Percentiles rank a stretch among this genome's conserved stretches.
phyloP scores from a whole-genome alignment of 202 grass and related monocot species.

The Setaria italica region DNA sequence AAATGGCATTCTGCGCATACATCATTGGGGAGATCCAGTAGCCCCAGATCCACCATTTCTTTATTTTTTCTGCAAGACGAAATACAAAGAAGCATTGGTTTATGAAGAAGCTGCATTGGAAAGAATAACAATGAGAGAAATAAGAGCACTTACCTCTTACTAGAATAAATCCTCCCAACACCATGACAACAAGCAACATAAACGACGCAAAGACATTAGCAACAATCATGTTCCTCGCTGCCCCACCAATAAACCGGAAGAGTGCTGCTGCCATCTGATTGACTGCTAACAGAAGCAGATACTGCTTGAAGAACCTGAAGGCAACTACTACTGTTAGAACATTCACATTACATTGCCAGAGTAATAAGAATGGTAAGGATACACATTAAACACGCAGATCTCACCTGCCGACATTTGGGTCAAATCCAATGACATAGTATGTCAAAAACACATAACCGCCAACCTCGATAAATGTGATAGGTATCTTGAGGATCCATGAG shows the following conservation, averaged over 20 bases:
- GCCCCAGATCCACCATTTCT: conserved; percentile 95
- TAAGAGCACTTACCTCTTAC: not conserved
- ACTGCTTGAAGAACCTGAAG: conserved; percentile 75
- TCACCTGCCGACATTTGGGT: conserved; percentile 77
- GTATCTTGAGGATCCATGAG: conserved; percentile 88
- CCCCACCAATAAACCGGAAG: conserved; percentile 73
- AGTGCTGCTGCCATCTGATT: conserved; percentile 76
- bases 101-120: not conserved
- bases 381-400: not conserved
- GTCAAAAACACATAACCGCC: conserved; percentile 69
- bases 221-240: conserved; percentile 59
- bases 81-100: conserved; percentile 21
- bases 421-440: conserved; percentile 93
- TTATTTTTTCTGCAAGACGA: conserved; percentile 67
- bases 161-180: conserved; percentile 74
- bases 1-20: conserved; percentile 72
- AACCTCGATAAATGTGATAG: conserved; percentile 73
- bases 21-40: conserved; percentile 76
- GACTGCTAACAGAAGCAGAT: conserved; percentile 65
- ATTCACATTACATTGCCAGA: not conserved
- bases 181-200: conserved; percentile 59
- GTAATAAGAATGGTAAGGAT: not conserved
- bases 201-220: conserved; percentile 76
- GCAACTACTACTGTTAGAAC: not conserved
- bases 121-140: not conserved